Conservation (phyloP, 352 stramenopile genomes). For the Globisporangium paroecandrum region DNA sequence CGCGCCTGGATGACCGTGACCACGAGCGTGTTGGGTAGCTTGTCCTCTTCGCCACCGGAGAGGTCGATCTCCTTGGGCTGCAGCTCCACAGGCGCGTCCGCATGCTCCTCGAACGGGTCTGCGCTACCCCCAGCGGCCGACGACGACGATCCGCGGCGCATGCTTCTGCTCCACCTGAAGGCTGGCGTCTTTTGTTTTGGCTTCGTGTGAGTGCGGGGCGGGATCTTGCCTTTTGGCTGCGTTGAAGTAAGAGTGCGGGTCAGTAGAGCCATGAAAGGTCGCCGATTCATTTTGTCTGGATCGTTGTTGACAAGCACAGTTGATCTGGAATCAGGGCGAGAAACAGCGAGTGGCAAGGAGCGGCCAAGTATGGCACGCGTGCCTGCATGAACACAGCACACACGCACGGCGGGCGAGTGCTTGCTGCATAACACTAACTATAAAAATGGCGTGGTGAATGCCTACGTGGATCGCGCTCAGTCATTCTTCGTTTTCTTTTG, state of each 20-base stretch:
- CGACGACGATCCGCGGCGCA: conserved; percentile 4
- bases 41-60: conserved; percentile 47
- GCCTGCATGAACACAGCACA: neutral
- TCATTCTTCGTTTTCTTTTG: neutral
- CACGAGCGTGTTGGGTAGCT: conserved; percentile 65
- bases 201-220: neutral
- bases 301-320: too few species aligned
- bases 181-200: neutral
- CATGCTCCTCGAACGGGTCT: conserved; percentile 21
- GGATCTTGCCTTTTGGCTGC: neutral
- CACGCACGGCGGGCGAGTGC: neutral
- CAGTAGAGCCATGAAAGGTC: neutral
- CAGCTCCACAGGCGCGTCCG: conserved; percentile 49
- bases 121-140: neutral
- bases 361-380: neutral
- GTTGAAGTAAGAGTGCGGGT: neutral
- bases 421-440: neutral
- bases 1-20: conserved; percentile 69
- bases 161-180: neutral
- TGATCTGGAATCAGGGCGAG: too few species aligned
- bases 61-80: conserved; percentile 55
- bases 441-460: neutral
- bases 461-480: neutral
- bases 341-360: too few species aligned
- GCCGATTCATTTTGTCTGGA: neutral